A percentile compares a stretch with the other conserved stretches of the same genome.
Conservation (phyloP, 1,284 basidiomycete species). For the Fomitiporia mediterranea region DNA sequence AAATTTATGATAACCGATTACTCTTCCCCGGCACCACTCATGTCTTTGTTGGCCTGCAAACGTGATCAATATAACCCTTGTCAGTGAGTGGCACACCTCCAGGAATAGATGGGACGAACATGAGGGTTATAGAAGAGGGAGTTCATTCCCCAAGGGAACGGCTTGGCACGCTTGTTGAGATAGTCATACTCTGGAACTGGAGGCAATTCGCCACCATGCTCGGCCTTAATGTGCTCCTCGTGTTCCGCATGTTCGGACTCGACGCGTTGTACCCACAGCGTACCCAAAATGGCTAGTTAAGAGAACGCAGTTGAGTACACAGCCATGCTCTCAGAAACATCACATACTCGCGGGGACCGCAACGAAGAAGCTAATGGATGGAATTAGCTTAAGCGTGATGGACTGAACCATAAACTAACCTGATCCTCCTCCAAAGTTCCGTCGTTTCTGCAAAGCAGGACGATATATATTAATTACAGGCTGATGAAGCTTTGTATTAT, state of each 20-base stretch:
- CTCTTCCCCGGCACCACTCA: constrained; percentile 7
- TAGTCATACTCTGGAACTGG: constrained; percentile 69
- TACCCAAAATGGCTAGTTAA: constrained; percentile 53
- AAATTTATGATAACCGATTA: background rate
- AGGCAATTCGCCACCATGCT: constrained; percentile 73
- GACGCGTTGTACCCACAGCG: constrained; percentile 70
- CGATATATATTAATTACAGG: constrained; percentile 16
- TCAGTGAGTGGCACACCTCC: no score
- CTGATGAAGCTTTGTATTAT: no score
- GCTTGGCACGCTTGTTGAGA: constrained; percentile 70
- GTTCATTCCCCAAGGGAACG: constrained; percentile 81
- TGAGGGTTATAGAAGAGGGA: constrained; percentile 75
- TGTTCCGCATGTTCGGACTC: constrained; percentile 75
- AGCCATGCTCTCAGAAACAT: background rate
- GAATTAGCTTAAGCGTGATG: constrained; percentile 7
- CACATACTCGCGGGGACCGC: constrained; percentile 68
- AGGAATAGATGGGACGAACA: constrained; percentile 39
- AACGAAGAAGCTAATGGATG: constrained; percentile 56
- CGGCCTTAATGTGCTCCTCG: constrained; percentile 63
- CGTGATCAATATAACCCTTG: background rate
- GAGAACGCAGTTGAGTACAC: constrained; percentile 14
- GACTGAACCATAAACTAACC: constrained; percentile 37
- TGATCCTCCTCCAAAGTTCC: constrained; percentile 82
- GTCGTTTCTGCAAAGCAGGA: constrained; percentile 52
- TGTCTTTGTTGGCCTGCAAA: constrained; percentile 17